Evolutionary conservation across 148 eudicot species (phyloP), one percentile per base, ranked within the genome.

Genomic region (Simmondsia chinensis): DNA sequence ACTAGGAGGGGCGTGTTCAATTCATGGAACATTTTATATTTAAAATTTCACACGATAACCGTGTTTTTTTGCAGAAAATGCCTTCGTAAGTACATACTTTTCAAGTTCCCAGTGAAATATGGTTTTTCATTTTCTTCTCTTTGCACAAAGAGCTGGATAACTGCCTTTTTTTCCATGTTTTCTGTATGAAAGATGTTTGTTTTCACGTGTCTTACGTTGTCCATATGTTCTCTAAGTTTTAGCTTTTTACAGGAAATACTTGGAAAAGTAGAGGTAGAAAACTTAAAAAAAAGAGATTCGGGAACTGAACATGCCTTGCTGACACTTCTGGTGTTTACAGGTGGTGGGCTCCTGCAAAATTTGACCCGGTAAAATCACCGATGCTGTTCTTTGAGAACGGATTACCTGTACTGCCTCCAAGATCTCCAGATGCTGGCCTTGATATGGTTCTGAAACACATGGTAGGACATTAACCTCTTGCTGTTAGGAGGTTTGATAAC

Each of bases 311-410:
- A n/a, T n/a, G n/a, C n/a, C n/a, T n/a, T n/a, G n/a, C n/a, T n/a
- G n/a, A n/a, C n/a, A n/a, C n/a, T 28, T 2, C 20, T 43, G 51
- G 9, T 41, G n/a, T 14, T 58, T 56, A 24, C 54, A 89, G 97
- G 97, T 89, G 97, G 97, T 81, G 93, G 93, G 87, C 87, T 57
- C 87, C 94, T 54, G 77, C 85, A 38, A 89, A 89, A 59, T 89
- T 89, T 72, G 93, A 84, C 56, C 97, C 93, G 20, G 64, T 76
- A 20, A 89, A 72, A 65, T 81, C 97, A 50, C 93, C 97, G 2
- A 84, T 89, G 97, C 75, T 89, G 38, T 89, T 89, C 57, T 81
- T 77, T 58, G 72, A 84, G 57, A 64, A 71, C 33, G 93, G 88
- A 9, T 12, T 41, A 34, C 93, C 95, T 32, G 43, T 84, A 59